A percentile compares a stretch with the other conserved stretches of the same genome.
Evolutionary conservation across 2,329 filamentous ascomycete genomes (phyloP).

Genomic region (Basipetospora sp.): DNA sequence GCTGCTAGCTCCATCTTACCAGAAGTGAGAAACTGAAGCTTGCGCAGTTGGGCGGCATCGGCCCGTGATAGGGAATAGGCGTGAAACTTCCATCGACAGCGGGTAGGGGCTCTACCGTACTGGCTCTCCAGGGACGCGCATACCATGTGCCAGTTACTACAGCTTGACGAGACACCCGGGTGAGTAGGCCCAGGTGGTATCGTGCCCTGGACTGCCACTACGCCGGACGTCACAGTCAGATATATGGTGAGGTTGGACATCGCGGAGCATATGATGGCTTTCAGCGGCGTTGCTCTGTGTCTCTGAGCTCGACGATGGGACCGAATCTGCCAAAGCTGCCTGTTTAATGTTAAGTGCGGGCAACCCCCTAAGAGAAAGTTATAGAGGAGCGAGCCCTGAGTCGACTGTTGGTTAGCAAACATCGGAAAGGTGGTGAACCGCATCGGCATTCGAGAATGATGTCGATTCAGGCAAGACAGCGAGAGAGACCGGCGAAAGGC

Average conservation of each 20-base stretch:
- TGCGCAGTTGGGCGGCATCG: slow-evolving; percentile 7
- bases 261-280: not conserved
- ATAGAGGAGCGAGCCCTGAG: too few relatives aligned
- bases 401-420: too few relatives aligned
- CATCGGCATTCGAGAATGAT: too few relatives aligned
- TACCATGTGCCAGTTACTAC: slow-evolving; percentile 7
- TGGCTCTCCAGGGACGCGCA: not conserved
- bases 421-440: too few relatives aligned
- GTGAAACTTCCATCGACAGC: slow-evolving; percentile 2
- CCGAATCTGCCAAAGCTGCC: too few relatives aligned
- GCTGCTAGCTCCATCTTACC: not conserved
- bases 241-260: slow-evolving; percentile 10
- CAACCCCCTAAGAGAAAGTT: too few relatives aligned
- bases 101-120: slow-evolving; percentile 3
- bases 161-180: slow-evolving; percentile 11
- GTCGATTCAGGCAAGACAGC: too few relatives aligned
- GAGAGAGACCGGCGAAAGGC: too few relatives aligned
- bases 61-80: slow-evolving; percentile 3
- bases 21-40: slow-evolving; percentile 6
- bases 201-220: slow-evolving; percentile 9
- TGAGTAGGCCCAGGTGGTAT: slow-evolving; percentile 14
- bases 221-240: slow-evolving; percentile 10
- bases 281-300: not conserved
- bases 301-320: not conserved
- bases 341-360: too few relatives aligned